A percentile compares a stretch with the other conserved stretches of the same genome.
Conservation (phyloP, 441 rosid genomes). For the California macrophylla region DNA sequence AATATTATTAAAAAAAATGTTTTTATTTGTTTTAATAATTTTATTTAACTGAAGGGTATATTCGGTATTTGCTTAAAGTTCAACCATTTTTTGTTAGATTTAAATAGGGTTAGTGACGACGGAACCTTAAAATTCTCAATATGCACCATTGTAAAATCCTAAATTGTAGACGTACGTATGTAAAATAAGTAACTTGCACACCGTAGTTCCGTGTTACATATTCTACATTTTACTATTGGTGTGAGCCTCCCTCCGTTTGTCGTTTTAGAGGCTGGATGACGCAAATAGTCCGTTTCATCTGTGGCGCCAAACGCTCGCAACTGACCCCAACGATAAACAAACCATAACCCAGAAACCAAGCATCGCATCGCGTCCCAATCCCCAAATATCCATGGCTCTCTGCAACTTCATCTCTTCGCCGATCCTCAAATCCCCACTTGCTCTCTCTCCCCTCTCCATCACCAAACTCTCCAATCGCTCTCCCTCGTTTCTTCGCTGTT, state of each 20-base stretch:
- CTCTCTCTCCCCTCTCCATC: slow-evolving; percentile 14
- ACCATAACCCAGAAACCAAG: not conserved
- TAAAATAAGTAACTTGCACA: no score
- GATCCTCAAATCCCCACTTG: not conserved
- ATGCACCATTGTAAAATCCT: no score
- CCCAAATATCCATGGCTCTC: slow-evolving; percentile 22
- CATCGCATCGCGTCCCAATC: not conserved
- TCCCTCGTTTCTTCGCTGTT: slow-evolving; percentile 27
- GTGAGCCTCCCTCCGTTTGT: not conserved
- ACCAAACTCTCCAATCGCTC: slow-evolving; percentile 19
- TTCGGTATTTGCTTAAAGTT: no score
- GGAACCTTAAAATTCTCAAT: no score
- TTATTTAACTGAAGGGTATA: no score
- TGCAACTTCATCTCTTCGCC: slow-evolving; percentile 12
- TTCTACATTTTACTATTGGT: no score
- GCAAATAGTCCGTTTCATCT: slow-evolving; percentile 1
- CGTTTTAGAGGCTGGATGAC: not conserved
- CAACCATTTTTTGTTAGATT: no score
- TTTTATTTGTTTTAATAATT: no score
- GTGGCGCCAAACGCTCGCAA: slow-evolving; percentile 1
- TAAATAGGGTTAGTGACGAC: no score
- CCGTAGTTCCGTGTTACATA: no score
- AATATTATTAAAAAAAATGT: no score
- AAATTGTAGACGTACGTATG: no score
- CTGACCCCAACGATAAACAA: slow-evolving; percentile 1